These are phyloP conservation scores for Phyllosticta paracitricarpa DNA, from an alignment of 2,329 filamentous ascomycete genomes.

Conservation along the genomic window DNA sequence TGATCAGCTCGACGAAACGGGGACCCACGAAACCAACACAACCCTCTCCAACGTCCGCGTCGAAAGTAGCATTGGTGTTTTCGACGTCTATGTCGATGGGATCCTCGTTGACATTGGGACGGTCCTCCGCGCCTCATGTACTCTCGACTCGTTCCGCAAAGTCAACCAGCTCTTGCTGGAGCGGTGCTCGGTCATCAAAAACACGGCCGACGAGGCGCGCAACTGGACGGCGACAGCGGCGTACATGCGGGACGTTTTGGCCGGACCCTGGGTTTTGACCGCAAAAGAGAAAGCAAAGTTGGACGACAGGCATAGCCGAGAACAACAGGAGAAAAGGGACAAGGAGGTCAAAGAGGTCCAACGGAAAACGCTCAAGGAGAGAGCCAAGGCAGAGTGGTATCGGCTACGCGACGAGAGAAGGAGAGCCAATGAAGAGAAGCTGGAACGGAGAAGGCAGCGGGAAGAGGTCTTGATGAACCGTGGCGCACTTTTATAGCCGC, in stretches of 20 bases:
- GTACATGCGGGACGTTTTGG: conserved; percentile 41
- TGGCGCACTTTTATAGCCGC: conserved; percentile 26
- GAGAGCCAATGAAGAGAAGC: conserved; percentile 26
- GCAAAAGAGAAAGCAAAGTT: conserved; percentile 29
- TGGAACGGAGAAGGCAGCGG: conserved; percentile 32
- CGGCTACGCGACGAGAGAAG: conserved; percentile 22
- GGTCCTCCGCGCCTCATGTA: conserved; percentile 48
- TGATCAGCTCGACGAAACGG: conserved; percentile 15
- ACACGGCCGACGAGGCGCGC: conserved; percentile 45
- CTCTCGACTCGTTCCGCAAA: conserved; percentile 41
- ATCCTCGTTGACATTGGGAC: conserved; percentile 35
- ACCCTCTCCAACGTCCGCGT: conserved; percentile 30
- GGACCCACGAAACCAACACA: conserved; percentile 22
- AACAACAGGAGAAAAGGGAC: conserved; percentile 25
- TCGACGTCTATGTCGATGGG: conserved; percentile 34
- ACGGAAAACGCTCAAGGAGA: conserved; percentile 25
- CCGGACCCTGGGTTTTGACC: conserved; percentile 43
- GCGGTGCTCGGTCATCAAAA: conserved; percentile 37
- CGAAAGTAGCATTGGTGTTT: conserved; percentile 24
- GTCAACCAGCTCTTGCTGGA: conserved; percentile 46
- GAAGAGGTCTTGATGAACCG: conserved; percentile 34
- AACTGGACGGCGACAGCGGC: conserved; percentile 43
- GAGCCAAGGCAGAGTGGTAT: conserved; percentile 22
- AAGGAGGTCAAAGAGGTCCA: conserved; percentile 25
- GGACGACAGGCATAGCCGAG: conserved; percentile 26